Evolutionary conservation across 306 rosid genomes (phyloP), one percentile per base, ranked within the genome.

Genomic region (Fragaria iinumae): DNA sequence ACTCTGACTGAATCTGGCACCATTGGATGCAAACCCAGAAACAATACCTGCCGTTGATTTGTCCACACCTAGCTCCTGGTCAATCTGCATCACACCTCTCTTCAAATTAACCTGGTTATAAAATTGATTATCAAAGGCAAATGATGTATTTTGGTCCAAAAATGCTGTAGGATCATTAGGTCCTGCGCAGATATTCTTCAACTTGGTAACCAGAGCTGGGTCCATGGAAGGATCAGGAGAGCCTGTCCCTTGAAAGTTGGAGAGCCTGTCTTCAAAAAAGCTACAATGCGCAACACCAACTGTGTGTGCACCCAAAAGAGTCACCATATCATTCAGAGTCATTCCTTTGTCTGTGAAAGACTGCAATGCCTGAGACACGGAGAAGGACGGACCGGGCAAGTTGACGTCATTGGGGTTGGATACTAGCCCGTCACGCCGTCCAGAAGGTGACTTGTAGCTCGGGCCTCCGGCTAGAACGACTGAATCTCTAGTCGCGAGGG

Each of bases 301-400:
- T 0, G 96, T 88, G 74, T 91, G 96, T 1, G 88, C 93, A 2
- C 96, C 96, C 41, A 89, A 49, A 8, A 91, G 90, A 1, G 89
- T 81, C 27, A 86, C 91, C 91, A 86, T 88, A 59, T 86, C 89
- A 10, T 84, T 76, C 8, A 66, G 52, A 11, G 87, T 81, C 2
- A 90, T 13, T 12, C 86, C 81, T 25, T 82, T 87, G 2, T 0
- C 6, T 0, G 55, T 44, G 49, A 90, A 87, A 6, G 76, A 3
- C 25, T 47, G 64, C 3, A 57, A 3, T 2, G 68, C 69, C 1
- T 0, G 0, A 2, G 83, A 1, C 6, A 86, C 79, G 0, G 85
- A 47, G 4, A 14, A 6, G 14, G 11, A 0, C 5, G 91, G 84
- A 77, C 87, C 86, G 0, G 91, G 91, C 47, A 90, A 66, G 56